Conservation (phyloP, 805 yeast species). For the Candida insectorum region DNA sequence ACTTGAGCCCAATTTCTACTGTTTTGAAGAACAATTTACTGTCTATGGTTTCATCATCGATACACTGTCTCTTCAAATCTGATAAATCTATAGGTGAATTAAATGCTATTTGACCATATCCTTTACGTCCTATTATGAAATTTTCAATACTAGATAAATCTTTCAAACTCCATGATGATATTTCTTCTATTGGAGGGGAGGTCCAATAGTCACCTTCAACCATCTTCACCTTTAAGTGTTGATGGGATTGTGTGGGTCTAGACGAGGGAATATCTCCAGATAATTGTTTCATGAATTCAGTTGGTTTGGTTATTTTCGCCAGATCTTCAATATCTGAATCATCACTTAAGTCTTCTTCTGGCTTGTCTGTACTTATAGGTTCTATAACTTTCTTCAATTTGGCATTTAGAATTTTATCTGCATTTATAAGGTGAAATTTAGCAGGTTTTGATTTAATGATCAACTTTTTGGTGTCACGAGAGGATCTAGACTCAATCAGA, state of each 20-base stretch:
- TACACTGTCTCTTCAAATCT: constrained; percentile 43
- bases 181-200: constrained; percentile 55
- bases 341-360: constrained; percentile 3
- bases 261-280: background rate
- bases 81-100: constrained; percentile 67
- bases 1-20: constrained; percentile 41
- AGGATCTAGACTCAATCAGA: constrained; percentile 9
- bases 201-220: constrained; percentile 61
- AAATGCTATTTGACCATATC: constrained; percentile 67
- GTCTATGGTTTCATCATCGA: constrained; percentile 28
- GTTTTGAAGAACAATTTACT: constrained; percentile 26
- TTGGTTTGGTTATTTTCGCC: background rate
- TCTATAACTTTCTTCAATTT: constrained; percentile 28
- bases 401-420: constrained; percentile 36
- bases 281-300: background rate
- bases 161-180: constrained; percentile 40
- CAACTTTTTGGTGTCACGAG: constrained; percentile 22
- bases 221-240: background rate
- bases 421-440: constrained; percentile 39
- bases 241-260: background rate
- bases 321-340: constrained; percentile 6
- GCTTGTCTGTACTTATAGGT: constrained; percentile 10
- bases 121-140: constrained; percentile 66
- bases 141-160: constrained; percentile 55
- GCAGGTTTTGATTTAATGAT: constrained; percentile 39